These are phyloP conservation scores for Mortierella alpina DNA, from an alignment of 192 early-diverging fungal genomes.

Conservation along the genomic window DNA sequence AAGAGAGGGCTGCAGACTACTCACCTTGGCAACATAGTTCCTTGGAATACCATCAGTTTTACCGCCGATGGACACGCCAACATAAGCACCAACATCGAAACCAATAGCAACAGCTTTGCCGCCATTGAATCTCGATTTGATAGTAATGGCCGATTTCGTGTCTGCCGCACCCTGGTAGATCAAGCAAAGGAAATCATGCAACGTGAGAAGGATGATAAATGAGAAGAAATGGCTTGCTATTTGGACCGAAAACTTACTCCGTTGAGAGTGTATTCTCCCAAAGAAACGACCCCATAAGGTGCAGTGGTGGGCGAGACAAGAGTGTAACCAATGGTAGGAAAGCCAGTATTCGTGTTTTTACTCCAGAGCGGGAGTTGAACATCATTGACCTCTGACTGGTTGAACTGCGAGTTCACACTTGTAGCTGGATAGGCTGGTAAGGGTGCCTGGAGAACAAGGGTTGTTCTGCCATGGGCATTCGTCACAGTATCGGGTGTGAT, in stretches of 20 bases:
- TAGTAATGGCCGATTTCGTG: neutral
- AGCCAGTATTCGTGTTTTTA: neutral
- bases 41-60: conserved; percentile 30
- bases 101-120: conserved; percentile 25
- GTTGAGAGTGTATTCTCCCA: neutral
- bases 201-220: too few species aligned
- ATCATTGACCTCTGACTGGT: neutral
- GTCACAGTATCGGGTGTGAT: neutral
- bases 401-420: too few species aligned
- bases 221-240: neutral
- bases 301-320: neutral
- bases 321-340: conserved; percentile 19
- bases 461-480: neutral
- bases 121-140: neutral
- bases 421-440: neutral
- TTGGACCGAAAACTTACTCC: conserved; percentile 5
- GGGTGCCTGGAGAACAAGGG: conserved; percentile 4
- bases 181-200: too few species aligned
- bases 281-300: neutral
- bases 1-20: too few species aligned
- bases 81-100: conserved; percentile 20
- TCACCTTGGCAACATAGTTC: conserved; percentile 14
- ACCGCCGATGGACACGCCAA: conserved; percentile 14
- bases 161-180: neutral
- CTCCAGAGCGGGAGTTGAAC: conserved; percentile 10